Evolutionary conservation across 768 basidiomycete genomes (phyloP).

Genomic region (Lactarius deliciosus): DNA sequence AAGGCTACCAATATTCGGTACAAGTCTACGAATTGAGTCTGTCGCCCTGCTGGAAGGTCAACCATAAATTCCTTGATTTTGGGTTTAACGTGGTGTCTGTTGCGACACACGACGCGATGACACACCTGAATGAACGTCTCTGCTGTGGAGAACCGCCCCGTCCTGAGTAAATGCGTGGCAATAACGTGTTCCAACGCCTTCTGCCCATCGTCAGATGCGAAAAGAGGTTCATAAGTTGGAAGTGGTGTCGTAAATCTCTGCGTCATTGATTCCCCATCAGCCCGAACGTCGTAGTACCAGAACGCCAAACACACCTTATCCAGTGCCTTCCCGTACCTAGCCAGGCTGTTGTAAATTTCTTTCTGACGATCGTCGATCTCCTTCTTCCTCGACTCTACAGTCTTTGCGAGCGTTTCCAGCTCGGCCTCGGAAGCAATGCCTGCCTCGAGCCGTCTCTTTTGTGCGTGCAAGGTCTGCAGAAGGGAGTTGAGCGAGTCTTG

Average conservation of each 20-base stretch:
- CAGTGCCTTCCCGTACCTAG: conserved; percentile 78
- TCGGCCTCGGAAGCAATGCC: conserved; percentile 51
- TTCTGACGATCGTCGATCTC: conserved; percentile 88
- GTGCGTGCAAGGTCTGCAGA: conserved; percentile 54
- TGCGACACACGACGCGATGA: conserved; percentile 19
- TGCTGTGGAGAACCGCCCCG: conserved; percentile 77
- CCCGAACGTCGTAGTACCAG: conserved; percentile 15
- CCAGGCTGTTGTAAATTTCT: conserved; percentile 76
- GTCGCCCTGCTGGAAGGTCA: conserved; percentile 51
- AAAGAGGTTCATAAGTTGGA: conserved; percentile 67
- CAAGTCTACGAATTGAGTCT: conserved; percentile 62
- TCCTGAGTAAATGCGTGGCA: conserved; percentile 74
- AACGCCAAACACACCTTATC: conserved; percentile 69
- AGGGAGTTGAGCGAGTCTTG: conserved; percentile 64
- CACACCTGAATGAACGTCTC: conserved; percentile 71
- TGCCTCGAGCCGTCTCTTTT: conserved; percentile 52
- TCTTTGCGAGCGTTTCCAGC: conserved; percentile 51
- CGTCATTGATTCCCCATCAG: not conserved
- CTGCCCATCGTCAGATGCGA: conserved; percentile 58
- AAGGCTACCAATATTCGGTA: conserved; percentile 71
- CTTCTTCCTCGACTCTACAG: conserved; percentile 72
- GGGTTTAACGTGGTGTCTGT: conserved; percentile 15
- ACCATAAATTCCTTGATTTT: conserved; percentile 61
- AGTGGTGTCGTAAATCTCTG: conserved; percentile 56
- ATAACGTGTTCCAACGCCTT: conserved; percentile 67